Evolutionary conservation across 768 basidiomycete genomes (phyloP), one percentile per base, ranked within the genome.

Genomic region (Lentinus tigrinus): DNA sequence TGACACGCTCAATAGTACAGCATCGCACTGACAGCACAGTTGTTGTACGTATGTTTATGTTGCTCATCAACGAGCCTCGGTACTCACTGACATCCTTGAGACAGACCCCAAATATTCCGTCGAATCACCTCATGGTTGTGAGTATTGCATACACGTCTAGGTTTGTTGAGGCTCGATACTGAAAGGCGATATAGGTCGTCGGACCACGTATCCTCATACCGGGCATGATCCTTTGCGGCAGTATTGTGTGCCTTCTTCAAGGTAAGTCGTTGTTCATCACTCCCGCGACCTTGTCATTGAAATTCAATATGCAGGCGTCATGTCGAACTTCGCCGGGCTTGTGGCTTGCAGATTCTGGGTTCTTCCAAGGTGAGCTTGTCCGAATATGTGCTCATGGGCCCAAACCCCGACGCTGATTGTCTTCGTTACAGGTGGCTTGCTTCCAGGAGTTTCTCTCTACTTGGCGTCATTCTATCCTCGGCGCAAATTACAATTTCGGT

Each of bases 191-290:
- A 27, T 17, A 79, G 72, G 57, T 78, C 73, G 64, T 78, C 46
- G 81, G 85, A 4, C 83, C 87, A 1, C 79, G 85, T 19, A 76
- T 83, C 56, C 69, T 82, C 44, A 77, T 87, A 65, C 88, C 89
- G 0, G 70, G 80, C 1, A 83, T 89, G 79, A 69, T 88, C 44
- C 78, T 81, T 0, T 62, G 82, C 1, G 90, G 89, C 87, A 88
- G 88, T 23, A 42, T 87, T 13, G 78, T 85, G 11, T 77, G 80
- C 9, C 75, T 83, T 13, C 72, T 83, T 44, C 87, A 89, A 77
- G 86, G 85, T 79, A 54, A 21, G n/a, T 36, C 27, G 24, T 3
- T 4, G 1, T 47, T n/a, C 34, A n/a, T 38, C 13, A n/a, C n/a
- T n/a, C n/a, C n/a, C 3, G 28, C 31, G n/a, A n/a, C 16, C 21